Percentiles rank a stretch among this genome's conserved stretches.
Conservation (phyloP, 805 yeast genomes). For the Tetrapisispora iriomotensis region DNA sequence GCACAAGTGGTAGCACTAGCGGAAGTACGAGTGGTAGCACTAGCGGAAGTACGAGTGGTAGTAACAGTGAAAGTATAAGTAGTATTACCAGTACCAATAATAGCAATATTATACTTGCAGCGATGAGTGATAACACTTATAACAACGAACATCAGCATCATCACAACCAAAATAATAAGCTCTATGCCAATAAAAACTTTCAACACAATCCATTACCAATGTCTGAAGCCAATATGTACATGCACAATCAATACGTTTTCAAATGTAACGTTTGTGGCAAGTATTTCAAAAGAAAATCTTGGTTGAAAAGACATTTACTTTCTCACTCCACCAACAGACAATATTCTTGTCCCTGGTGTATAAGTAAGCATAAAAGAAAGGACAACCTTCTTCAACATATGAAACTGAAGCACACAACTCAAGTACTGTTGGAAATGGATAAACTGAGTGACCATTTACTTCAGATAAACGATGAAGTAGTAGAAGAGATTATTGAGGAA, state of each 20-base stretch:
- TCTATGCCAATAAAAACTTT: too few species aligned
- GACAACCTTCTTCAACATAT: slow-evolving; percentile 28
- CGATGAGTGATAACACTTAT: not conserved
- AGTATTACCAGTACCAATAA: not conserved
- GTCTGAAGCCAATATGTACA: not conserved
- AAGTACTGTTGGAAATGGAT: not conserved
- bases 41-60: not conserved
- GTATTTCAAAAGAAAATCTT: slow-evolving; percentile 24
- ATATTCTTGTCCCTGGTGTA: slow-evolving; percentile 25
- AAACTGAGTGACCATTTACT: not conserved
- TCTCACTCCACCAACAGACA: slow-evolving; percentile 23
- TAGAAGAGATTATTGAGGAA: not conserved
- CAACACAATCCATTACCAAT: too few species aligned
- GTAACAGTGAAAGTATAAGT: not conserved
- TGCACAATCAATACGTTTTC: not conserved
- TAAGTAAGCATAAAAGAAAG: slow-evolving; percentile 26
- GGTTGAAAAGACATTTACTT: slow-evolving; percentile 26
- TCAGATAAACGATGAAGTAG: not conserved
- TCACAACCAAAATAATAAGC: not conserved
- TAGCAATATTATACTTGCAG: not conserved
- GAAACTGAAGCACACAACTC: slow-evolving; percentile 20
- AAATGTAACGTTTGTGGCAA: slow-evolving; percentile 25
- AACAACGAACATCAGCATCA: not conserved
- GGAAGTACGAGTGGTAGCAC: too few species aligned
- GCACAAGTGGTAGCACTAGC: not conserved